Evolutionary conservation across 192 early-diverging fungal species (phyloP).

Genomic region (Dissophora ornata): DNA sequence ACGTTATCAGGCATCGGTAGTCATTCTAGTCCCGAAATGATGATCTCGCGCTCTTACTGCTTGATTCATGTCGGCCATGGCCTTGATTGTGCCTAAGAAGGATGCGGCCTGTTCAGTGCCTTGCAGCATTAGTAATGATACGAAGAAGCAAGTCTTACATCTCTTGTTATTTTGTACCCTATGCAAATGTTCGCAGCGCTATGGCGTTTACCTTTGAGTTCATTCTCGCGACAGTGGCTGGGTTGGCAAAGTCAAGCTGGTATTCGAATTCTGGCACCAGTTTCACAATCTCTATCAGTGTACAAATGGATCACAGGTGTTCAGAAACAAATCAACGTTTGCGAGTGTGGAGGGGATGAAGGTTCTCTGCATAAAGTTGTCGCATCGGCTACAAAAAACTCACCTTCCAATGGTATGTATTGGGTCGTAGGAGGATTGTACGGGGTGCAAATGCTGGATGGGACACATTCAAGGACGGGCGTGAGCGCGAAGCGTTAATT

Average conservation of each 20-base stretch:
- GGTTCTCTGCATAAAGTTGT: not conserved
- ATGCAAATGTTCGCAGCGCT: not conserved
- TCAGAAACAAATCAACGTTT: too few species aligned
- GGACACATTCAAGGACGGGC: not conserved
- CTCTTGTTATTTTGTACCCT: not conserved
- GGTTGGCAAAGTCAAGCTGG: slow-evolving; percentile 31
- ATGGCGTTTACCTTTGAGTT: slow-evolving; percentile 2
- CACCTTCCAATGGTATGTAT: slow-evolving; percentile 27
- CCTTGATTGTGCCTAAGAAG: not conserved
- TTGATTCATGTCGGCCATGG: not conserved
- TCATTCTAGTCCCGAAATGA: too few species aligned
- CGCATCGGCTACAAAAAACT: too few species aligned
- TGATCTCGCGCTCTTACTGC: not conserved
- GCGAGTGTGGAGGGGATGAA: not conserved
- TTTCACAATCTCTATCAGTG: slow-evolving; percentile 32
- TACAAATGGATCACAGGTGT: too few species aligned
- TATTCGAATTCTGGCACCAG: slow-evolving; percentile 33
- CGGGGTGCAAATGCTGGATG: slow-evolving; percentile 44
- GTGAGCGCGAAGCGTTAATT: not conserved
- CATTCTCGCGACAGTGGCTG: slow-evolving; percentile 6
- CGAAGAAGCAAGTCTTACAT: not conserved
- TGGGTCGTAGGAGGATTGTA: slow-evolving; percentile 14
- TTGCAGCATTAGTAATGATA: not conserved
- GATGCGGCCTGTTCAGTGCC: not conserved
- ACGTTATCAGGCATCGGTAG: too few species aligned